Conservation (phyloP, 768 basidiomycete species). For the Boletus rufocinnamomeus region DNA sequence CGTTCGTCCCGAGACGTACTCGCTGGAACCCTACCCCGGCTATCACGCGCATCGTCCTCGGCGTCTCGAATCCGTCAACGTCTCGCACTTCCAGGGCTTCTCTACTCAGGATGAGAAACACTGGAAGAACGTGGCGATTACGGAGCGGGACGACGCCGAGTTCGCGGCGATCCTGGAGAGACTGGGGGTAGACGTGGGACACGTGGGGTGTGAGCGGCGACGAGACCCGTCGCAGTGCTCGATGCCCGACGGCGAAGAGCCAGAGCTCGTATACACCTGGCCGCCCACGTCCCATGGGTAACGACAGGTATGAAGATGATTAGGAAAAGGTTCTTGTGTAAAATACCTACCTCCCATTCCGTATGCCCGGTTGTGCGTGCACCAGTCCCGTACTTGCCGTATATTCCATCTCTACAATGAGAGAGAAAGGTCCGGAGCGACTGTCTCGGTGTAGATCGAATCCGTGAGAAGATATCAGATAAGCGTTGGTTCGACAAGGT, state of each 20-base stretch:
- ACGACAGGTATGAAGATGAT: neutral
- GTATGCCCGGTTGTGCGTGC: neutral
- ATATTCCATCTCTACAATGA: neutral
- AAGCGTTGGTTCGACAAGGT: neutral
- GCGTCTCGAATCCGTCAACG: neutral
- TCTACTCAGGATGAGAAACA: constrained; percentile 5
- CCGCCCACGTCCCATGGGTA: constrained; percentile 3
- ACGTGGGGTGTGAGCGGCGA: too few relatives aligned
- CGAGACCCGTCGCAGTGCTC: too few relatives aligned
- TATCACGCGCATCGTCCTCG: neutral
- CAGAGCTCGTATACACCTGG: constrained; percentile 3
- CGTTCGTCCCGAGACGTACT: constrained; percentile 2
- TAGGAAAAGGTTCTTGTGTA: neutral
- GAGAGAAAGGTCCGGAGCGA: neutral
- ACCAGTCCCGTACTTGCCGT: neutral
- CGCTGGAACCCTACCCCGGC: neutral
- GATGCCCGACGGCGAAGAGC: neutral
- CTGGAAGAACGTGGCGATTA: constrained; percentile 23
- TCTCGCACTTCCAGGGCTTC: neutral
- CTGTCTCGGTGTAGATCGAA: too few relatives aligned
- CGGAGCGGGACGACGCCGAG: constrained; percentile 20
- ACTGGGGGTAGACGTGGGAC: neutral
- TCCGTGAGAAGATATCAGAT: neutral
- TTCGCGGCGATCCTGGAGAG: neutral
- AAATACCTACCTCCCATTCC: neutral